A percentile compares a stretch with the other conserved stretches of the same genome.
These are phyloP conservation scores for Trichodelitschia bisporula DNA, from an alignment of 495 filamentous ascomycete genomes.

Conservation along the genomic window DNA sequence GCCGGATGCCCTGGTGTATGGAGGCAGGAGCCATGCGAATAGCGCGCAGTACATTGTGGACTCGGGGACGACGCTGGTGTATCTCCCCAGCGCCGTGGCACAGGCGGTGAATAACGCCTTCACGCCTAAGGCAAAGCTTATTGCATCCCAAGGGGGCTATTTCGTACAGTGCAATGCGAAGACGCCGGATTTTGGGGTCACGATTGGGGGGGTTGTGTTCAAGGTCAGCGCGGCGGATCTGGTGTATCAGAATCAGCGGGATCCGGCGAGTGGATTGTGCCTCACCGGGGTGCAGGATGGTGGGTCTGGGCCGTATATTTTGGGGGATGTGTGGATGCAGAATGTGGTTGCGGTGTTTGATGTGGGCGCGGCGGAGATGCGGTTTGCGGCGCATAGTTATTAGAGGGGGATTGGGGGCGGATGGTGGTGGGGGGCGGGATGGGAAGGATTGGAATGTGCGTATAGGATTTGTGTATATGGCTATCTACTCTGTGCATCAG, in stretches of 20 bases:
- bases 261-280: slow-evolving; percentile 17
- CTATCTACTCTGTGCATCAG: too few relatives aligned
- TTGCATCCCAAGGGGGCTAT: slow-evolving; percentile 21
- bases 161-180: slow-evolving; percentile 29
- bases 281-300: slow-evolving; percentile 7
- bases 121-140: slow-evolving; percentile 25
- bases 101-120: slow-evolving; percentile 26
- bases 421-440: too few relatives aligned
- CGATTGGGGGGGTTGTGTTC: slow-evolving; percentile 24
- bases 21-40: too few relatives aligned
- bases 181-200: slow-evolving; percentile 26
- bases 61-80: slow-evolving; percentile 20
- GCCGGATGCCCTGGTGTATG: too few relatives aligned
- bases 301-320: slow-evolving; percentile 14
- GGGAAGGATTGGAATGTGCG: too few relatives aligned
- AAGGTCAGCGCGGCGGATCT: slow-evolving; percentile 29
- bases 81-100: slow-evolving; percentile 20
- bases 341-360: slow-evolving; percentile 38
- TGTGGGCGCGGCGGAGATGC: slow-evolving; percentile 19
- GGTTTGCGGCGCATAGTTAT: slow-evolving; percentile 1
- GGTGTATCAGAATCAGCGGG: slow-evolving; percentile 20
- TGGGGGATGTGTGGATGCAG: slow-evolving; percentile 39
- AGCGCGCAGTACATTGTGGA: slow-evolving; percentile 18
- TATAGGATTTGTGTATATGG: too few relatives aligned
- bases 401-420: too few relatives aligned